Percentiles rank a stretch among this genome's conserved stretches.
Conservation (phyloP, 345 rosid species). For the Eucalyptus virginea region DNA sequence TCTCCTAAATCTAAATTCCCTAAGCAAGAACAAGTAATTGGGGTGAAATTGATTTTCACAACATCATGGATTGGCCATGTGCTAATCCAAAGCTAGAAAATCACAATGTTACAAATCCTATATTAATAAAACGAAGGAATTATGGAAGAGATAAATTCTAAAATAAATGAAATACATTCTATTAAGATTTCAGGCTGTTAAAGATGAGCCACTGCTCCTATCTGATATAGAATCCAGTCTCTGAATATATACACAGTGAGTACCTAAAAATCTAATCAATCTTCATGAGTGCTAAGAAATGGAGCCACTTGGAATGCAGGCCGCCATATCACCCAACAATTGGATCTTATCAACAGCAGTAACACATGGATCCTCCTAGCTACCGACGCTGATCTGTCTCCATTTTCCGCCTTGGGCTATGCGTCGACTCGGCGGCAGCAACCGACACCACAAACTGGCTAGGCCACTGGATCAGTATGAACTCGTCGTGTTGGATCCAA, state of each 20-base stretch:
- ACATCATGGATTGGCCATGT: not conserved
- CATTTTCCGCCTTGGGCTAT: constrained; percentile 20
- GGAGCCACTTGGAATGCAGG: not conserved
- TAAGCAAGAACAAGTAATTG: not conserved
- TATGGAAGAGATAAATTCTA: not conserved
- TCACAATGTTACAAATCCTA: not conserved
- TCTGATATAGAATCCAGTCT: not conserved
- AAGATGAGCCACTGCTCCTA: not conserved
- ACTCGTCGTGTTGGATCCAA: constrained; percentile 44
- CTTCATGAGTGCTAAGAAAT: not conserved
- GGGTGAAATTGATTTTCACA: not conserved
- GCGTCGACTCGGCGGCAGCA: not conserved
- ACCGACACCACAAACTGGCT: constrained; percentile 5
- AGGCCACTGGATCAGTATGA: constrained; percentile 4
- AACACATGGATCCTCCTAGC: not conserved
- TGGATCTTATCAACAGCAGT: not conserved
- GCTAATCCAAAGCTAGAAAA: not conserved
- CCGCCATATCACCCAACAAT: not conserved
- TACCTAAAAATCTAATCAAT: not conserved
- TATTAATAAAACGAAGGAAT: too few relatives aligned
- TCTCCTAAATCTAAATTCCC: too few relatives aligned
- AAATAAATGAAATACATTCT: not conserved
- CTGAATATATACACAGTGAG: not conserved
- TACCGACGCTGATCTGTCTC: constrained; percentile 63
- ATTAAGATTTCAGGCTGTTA: not conserved